Base-by-base conservation (phyloP, 805 yeast genomes). In the Lachancea quebecensis region DNA sequence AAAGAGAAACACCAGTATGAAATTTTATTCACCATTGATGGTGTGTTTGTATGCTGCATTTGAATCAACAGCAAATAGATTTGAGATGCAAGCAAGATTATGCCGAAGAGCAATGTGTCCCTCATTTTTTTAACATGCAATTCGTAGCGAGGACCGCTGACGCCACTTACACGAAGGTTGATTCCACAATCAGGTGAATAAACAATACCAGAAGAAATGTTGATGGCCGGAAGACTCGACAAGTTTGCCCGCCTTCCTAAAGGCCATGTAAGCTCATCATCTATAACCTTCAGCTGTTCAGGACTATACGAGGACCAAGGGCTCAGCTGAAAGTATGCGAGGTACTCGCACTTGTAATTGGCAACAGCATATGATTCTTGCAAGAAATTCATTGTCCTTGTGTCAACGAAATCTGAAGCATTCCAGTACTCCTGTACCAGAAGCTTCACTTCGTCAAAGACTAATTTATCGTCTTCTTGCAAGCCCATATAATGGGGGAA, bases 111-210 rank as follows among this genome's bases (percentile, higher is more conserved):
- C 3, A 76, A 44, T 49, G 71, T 61, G 9, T 59, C 59, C 62
- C 79, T 60, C 33, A 75, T 61, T 35, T 63, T 49, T 18, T 63
- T 49, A 15, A 64, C 59, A 38, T 67, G 66, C 2, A 58, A 21
- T 56, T 82, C 90, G 41, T 68, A 63, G 49, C 80, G 76, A n/a
- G 74, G 65, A 1, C 96, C 96, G 11, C 46, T 44, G 2, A 69
- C 62, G 6, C 56, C 50, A 7, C 61, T 60, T 6, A 75, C 35
- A 5, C 65, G 60, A 4, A 86, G 49, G 2, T 75, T 59, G 2
- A 82, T 57, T 0, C 90, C 95, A 69, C 98, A 90, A 59, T 90
- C 95, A 0, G 97, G 97, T 0, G 96, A 87, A 57, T 85, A 89
- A 15, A 87, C 48, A 11, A 87, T 50, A 6, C 83, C 88, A 10